Percentiles rank a stretch among this genome's conserved stretches.
phyloP scores from a whole-genome alignment of 164 flowering plant genomes.

The Euptelea pleiosperma region DNA sequence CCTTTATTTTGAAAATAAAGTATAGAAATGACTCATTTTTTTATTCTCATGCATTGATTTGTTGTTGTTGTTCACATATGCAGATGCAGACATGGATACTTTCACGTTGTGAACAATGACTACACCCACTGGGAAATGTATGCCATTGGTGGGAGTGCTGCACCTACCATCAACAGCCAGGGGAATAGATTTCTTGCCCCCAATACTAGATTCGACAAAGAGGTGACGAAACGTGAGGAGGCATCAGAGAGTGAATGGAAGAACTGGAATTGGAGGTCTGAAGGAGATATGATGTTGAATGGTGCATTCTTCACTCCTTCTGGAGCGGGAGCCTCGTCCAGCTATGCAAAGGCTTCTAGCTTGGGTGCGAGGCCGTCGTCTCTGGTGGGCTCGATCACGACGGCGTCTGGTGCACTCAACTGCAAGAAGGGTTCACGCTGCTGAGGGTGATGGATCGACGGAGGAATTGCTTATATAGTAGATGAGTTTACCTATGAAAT shows the following conservation, averaged over 20 bases:
- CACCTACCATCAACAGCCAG: conserved; percentile 77
- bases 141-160: conserved; percentile 88
- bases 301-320: conserved; percentile 71
- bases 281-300: conserved; percentile 67
- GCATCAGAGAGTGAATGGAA: conserved; percentile 52
- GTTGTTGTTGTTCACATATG: conserved; percentile 2
- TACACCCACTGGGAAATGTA: conserved; percentile 83
- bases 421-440: conserved; percentile 66
- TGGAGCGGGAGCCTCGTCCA: conserved; percentile 59
- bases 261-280: conserved; percentile 78
- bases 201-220: conserved; percentile 38
- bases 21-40: background rate
- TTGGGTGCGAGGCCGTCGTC: conserved; percentile 60
- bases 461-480: background rate
- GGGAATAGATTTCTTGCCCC: conserved; percentile 85
- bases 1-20: too few relatives aligned
- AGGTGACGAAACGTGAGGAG: conserved; percentile 74
- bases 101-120: conserved; percentile 88
- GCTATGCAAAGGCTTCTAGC: conserved; percentile 70
- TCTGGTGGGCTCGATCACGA: conserved; percentile 45
- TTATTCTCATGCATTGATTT: background rate
- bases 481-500: too few relatives aligned
- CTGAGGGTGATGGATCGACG: conserved; percentile 17
- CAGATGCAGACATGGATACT: conserved; percentile 78
- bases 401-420: conserved; percentile 45